These are phyloP conservation scores for Eucalyptus brandiana DNA, from an alignment of 345 rosid species.

Conservation along the genomic window DNA sequence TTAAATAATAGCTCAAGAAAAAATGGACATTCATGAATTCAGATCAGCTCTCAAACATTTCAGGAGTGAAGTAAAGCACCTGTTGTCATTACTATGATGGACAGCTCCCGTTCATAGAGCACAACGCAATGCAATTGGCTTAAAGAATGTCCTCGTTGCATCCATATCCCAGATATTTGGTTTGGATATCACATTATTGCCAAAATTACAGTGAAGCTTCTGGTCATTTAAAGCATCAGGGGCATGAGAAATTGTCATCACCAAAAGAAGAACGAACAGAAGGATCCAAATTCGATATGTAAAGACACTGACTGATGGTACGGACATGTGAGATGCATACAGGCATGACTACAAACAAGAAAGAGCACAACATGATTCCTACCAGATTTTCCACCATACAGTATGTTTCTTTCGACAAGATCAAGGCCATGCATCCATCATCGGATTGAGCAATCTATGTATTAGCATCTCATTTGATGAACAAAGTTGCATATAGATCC, in stretches of 20 bases:
- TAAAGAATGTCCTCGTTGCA: not conserved
- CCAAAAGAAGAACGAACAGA: not conserved
- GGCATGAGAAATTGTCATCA: not conserved
- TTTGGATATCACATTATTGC: not conserved
- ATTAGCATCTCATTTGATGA: not conserved
- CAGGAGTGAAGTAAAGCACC: not conserved
- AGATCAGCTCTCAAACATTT: not conserved
- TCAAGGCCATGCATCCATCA: not conserved
- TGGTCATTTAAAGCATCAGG: not conserved
- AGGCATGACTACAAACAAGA: not conserved
- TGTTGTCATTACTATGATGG: not conserved
- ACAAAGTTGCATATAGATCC: not conserved
- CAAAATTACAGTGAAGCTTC: not conserved
- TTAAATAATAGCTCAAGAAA: not conserved
- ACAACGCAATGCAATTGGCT: rapidly evolving
- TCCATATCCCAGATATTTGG: not conserved
- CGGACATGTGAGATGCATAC: not conserved
- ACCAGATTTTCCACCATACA: not conserved
- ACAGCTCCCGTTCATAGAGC: not conserved
- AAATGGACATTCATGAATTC: not conserved
- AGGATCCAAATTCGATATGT: not conserved
- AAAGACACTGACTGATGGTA: not conserved
- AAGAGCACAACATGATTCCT: not conserved
- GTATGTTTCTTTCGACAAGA: rapidly evolving
- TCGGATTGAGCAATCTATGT: not conserved